Percentiles rank a stretch among this genome's conserved stretches.
Conservation (phyloP, 2,329 filamentous ascomycete species). For the Drechslerella dactyloides region DNA sequence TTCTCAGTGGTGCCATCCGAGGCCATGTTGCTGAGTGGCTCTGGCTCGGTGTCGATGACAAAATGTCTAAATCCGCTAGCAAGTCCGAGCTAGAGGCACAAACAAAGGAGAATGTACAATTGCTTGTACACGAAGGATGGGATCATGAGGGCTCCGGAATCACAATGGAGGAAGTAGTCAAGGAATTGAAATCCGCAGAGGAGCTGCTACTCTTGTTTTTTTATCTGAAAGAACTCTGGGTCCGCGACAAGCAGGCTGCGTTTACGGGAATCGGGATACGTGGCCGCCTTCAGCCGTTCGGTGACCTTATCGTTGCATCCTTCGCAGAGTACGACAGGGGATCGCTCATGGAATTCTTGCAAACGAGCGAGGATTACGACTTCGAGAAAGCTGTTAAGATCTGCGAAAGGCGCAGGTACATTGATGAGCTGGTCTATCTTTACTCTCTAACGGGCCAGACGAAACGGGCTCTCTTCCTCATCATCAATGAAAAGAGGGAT, state of each 20-base stretch:
- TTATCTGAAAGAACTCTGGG: conserved; percentile 87
- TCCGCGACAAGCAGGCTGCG: conserved; percentile 70
- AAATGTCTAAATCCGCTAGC: conserved; percentile 70
- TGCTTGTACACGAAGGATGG: conserved; percentile 83
- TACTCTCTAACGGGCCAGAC: conserved; percentile 95
- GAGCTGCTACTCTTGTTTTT: conserved; percentile 83
- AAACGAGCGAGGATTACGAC: conserved; percentile 82
- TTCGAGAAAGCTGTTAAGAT: conserved; percentile 80
- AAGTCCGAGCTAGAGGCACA: conserved; percentile 76
- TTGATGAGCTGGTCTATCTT: conserved; percentile 92
- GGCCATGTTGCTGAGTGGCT: conserved; percentile 92
- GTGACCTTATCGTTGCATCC: conserved; percentile 82
- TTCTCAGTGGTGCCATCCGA: conserved; percentile 79
- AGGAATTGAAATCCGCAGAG: conserved; percentile 75
- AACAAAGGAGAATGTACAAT: conserved; percentile 79
- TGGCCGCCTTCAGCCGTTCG: conserved; percentile 80
- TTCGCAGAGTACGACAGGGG: conserved; percentile 83
- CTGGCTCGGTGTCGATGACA: conserved; percentile 78
- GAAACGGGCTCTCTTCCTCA: conserved; percentile 87
- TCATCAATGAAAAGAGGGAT: conserved; percentile 90
- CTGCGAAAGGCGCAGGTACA: conserved; percentile 80
- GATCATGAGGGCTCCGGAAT: conserved; percentile 72
- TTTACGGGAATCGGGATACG: conserved; percentile 57
- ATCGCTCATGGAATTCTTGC: conserved; percentile 85
- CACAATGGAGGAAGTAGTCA: conserved; percentile 76